A percentile compares a stretch with the other conserved stretches of the same genome.
Conservation (phyloP, 441 rosid species). For the Adansonia grandidieri region DNA sequence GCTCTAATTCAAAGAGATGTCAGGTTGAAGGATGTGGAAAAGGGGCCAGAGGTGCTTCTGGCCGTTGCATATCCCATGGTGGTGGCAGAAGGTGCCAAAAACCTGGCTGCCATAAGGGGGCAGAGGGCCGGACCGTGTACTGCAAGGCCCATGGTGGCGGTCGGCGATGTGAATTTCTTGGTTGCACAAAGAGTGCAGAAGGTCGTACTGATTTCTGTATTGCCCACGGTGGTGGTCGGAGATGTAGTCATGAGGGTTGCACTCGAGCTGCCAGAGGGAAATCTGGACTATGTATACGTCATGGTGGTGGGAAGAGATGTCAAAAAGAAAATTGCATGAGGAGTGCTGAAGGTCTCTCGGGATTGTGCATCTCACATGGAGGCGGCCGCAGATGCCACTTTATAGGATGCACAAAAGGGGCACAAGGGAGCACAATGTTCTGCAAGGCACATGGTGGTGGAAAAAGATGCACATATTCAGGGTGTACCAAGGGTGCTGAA, state of each 20-base stretch:
- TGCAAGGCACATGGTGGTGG: too few species aligned
- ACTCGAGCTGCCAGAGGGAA: slow-evolving; percentile 94
- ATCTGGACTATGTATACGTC: slow-evolving; percentile 93
- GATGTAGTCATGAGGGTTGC: slow-evolving; percentile 84
- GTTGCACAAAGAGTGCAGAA: slow-evolving; percentile 98
- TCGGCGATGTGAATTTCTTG: slow-evolving; percentile 91
- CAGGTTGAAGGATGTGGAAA: slow-evolving; percentile 94
- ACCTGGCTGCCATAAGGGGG: slow-evolving; percentile 91
- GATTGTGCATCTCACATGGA: slow-evolving; percentile 97
- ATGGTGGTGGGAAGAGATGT: slow-evolving; percentile 98
- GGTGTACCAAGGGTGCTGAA: too few species aligned
- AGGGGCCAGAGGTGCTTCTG: slow-evolving; percentile 99
- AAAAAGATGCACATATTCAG: too few species aligned
- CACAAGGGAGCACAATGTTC: too few species aligned
- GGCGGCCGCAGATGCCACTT: slow-evolving; percentile 97
- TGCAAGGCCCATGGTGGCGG: slow-evolving; percentile 99
- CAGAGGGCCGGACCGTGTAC: slow-evolving; percentile 97
- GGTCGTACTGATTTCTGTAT: slow-evolving; percentile 95
- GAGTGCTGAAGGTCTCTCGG: slow-evolving; percentile 97
- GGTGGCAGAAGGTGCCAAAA: slow-evolving; percentile 96
- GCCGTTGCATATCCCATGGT: slow-evolving; percentile 95
- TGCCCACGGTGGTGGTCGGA: slow-evolving; percentile 96
- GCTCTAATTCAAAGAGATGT: slow-evolving; percentile 67
- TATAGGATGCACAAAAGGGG: too few species aligned
- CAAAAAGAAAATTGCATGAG: slow-evolving; percentile 86